phyloP scores from a whole-genome alignment of 192 early-diverging fungal species.

The Backusella tarrabulga region DNA sequence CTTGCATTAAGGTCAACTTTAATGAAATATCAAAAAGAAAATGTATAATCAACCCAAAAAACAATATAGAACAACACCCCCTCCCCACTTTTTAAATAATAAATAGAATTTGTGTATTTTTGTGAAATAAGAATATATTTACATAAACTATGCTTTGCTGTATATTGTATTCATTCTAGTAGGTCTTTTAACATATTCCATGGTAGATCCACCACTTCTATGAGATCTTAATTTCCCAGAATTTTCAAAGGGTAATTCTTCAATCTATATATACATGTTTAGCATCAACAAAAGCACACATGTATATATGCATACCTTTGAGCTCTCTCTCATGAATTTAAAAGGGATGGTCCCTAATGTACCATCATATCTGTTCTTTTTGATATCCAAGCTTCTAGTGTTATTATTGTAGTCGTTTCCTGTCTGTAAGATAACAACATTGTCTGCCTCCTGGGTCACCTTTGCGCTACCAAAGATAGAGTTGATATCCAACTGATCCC shows the following conservation, averaged over 20 bases:
- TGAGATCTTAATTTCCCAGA: background rate
- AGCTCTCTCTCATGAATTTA: constrained; percentile 26
- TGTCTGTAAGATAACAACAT: constrained; percentile 64
- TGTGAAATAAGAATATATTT: background rate
- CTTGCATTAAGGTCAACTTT: constrained; percentile 14
- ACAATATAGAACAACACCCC: background rate
- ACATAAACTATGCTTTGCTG: too few relatives aligned
- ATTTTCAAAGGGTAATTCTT: background rate
- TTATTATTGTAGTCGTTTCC: constrained; percentile 21
- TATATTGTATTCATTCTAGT: background rate
- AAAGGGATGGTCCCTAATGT: constrained; percentile 58
- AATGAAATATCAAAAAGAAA: constrained; percentile 1
- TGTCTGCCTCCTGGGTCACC: constrained; percentile 76
- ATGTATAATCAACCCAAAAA: background rate
- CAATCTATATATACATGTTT: background rate
- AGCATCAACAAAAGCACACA: background rate
- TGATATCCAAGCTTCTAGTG: constrained; percentile 55
- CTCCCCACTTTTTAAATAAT: constrained; percentile 2
- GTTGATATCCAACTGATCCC: constrained; percentile 58
- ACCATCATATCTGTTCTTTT: constrained; percentile 73
- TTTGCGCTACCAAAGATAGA: constrained; percentile 74
- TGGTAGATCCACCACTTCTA: background rate
- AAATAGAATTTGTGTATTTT: constrained; percentile 14
- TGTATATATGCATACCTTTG: constrained; percentile 14
- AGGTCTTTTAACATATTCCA: background rate